Base-by-base conservation (phyloP, 192 early-diverging fungal species). In the Lunasporangiospora selenospora region DNA sequence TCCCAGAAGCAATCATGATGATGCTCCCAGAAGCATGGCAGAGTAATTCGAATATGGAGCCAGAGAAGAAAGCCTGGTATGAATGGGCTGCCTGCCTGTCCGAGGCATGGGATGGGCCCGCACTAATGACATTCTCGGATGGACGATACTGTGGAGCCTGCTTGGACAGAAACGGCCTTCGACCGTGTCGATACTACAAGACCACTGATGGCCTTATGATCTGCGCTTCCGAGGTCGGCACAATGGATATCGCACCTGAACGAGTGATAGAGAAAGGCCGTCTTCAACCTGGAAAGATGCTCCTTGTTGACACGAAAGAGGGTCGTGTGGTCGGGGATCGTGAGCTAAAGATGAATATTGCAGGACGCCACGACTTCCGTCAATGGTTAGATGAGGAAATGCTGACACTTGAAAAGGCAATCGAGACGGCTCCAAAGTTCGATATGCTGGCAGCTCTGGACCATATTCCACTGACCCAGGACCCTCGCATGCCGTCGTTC, bases 11-110 rank as follows among this genome's bases (percentile, higher is more conserved):
- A 34, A 90, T 97, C 38, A 96, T 96, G 92, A 89, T 96, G 75
- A 94, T 97, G 94, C 90, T 96, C 76, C 95, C 95, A 24, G 95
- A 97, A 77, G 94, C 95, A 6, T 95, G 93, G 93, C 92, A 95
- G 76, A 92, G 90, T 81, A 89, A 93, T 71, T 76, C 85, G 32
- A 61, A 66, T 36, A 93, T 93, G 88, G 87, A 86, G 41, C 80
- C 87, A 7, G 89, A 89, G 29, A 93, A 93, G 80, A 81, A 88
- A 23, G 88, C 91, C 15, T 97, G 95, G 75, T 96, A 97, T 77
- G 87, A 92, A 75, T 97, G 95, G 95, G 92, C 93, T 45, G 90
- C 94, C 21, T 90, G 87, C 65, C 66, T 97, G 36, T 95, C 95
- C 93, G 95, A 97, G 79, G 92, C 94, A 9, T 97, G 94, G 94